phyloP scores from a whole-genome alignment of 23 red algal genomes.

The Gracilariopsis chorda region DNA sequence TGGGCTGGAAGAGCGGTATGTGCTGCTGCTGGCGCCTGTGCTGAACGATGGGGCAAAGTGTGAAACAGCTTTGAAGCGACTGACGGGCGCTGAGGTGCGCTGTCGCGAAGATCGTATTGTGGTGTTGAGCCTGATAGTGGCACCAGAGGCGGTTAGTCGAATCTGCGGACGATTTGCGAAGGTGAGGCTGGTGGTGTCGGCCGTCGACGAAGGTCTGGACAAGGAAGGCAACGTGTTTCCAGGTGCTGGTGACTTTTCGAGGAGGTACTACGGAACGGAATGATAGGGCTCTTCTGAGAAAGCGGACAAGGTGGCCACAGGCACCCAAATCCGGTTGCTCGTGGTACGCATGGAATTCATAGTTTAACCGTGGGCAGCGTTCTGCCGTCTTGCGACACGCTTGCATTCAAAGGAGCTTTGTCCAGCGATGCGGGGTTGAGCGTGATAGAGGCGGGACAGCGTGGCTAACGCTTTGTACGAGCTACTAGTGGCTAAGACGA shows the following conservation, averaged over 20 bases:
- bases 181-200: constrained; percentile 75
- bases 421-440: too few relatives aligned
- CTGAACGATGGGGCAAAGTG: constrained; percentile 72
- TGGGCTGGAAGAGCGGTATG: constrained; percentile 37
- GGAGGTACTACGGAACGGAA: constrained; percentile 85
- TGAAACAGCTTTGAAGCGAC: constrained; percentile 64
- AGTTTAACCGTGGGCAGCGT: too few relatives aligned
- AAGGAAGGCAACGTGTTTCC: constrained; percentile 75
- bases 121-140: constrained; percentile 78
- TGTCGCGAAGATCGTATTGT: constrained; percentile 76
- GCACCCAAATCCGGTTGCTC: too few relatives aligned
- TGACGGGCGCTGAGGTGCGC: constrained; percentile 42
- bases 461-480: too few relatives aligned
- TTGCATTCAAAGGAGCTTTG: too few relatives aligned
- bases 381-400: too few relatives aligned
- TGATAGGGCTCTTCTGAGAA: too few relatives aligned
- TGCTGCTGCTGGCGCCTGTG: constrained; percentile 95
- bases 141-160: constrained; percentile 60
- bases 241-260: constrained; percentile 91
- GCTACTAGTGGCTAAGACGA: too few relatives aligned
- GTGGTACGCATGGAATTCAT: too few relatives aligned
- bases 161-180: constrained; percentile 72
- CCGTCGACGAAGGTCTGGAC: constrained; percentile 73
- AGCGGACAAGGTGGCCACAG: too few relatives aligned
- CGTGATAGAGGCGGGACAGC: too few relatives aligned